Base-by-base conservation (phyloP, 2,329 filamentous ascomycete genomes). In the Alternaria longipes region DNA sequence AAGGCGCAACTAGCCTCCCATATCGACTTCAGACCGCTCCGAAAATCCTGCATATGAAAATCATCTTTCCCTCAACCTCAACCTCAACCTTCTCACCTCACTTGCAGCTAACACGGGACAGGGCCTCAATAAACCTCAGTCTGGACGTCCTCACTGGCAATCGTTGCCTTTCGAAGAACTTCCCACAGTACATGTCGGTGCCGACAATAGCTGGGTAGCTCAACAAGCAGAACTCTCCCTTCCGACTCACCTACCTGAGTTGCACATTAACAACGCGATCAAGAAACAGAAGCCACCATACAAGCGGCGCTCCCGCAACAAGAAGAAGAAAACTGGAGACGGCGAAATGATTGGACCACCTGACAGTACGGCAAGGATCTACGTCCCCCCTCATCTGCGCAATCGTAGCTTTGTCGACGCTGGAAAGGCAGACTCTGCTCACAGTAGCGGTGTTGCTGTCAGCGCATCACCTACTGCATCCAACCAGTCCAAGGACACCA, bases 381-480 rank as follows among this genome's bases (percentile, higher is more conserved):
- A 62, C n/a, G 24, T 74, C 18, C 71, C 73, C 14, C 72, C 72
- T 9, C 73, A 75, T 47, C 6, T 72, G 40, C 73, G 72, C 50
- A 70, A 67, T 52, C 54, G 36, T 34, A 32, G 22, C 45, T 28
- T 53, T 30, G 46, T 40, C 49, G 45, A 47, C 18, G 36, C 18
- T 12, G 24, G 45, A 8, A 64, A 58, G 40, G n/a, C n/a, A 42
- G 49, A 66, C 38, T 41, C 59, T 18, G 57, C 47, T 16, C 36
- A 55, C 24, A 58, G 36, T 9, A 38, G 50, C 20, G 34, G 47
- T 12, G 34, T 44, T 16, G 49, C 52, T 16, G 36, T 40, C 24
- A 49, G 59, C 18, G 40, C 4, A 22, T 63, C 60, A 6, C 56
- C 47, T 20, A 44, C 46, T 38, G 34, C 38, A 2, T 69, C 68